phyloP scores from a whole-genome alignment of 176 grass and related monocot species.

The Tillandsia fasciculata region DNA sequence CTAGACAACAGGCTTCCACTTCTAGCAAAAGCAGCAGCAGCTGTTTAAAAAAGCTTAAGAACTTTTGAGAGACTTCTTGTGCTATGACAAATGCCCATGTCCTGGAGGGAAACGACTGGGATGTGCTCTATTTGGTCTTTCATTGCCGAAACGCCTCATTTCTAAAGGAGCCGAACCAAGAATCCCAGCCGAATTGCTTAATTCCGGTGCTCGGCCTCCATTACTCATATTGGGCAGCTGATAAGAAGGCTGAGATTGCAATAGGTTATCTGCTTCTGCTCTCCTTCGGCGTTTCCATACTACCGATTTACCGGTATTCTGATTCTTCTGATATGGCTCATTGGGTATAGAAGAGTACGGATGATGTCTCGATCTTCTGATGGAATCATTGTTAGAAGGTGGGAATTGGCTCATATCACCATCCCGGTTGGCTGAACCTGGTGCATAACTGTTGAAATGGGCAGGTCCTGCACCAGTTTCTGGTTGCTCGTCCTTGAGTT shows the following conservation, averaged over 20 bases:
- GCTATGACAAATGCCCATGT: constrained; percentile 51
- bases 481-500: constrained; percentile 77
- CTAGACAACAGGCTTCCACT: background rate
- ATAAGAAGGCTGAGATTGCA: constrained; percentile 31
- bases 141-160: constrained; percentile 71
- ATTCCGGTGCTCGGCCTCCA: constrained; percentile 49
- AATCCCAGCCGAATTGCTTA: constrained; percentile 78
- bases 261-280: constrained; percentile 45
- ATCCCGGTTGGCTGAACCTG: constrained; percentile 26
- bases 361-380: constrained; percentile 54
- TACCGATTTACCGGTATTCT: constrained; percentile 68
- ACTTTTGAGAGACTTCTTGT: constrained; percentile 10
- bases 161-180: constrained; percentile 72
- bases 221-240: constrained; percentile 47
- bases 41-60: constrained; percentile 11
- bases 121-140: constrained; percentile 60
- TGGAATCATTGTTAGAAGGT: constrained; percentile 40
- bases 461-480: constrained; percentile 68
- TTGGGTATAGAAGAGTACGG: constrained; percentile 34
- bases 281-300: constrained; percentile 82
- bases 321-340: constrained; percentile 47
- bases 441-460: constrained; percentile 48
- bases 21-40: background rate
- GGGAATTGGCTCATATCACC: constrained; percentile 47
- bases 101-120: constrained; percentile 44